Base-by-base conservation (phyloP, 2,329 filamentous ascomycete species). In the Emydomyces testavorans region DNA sequence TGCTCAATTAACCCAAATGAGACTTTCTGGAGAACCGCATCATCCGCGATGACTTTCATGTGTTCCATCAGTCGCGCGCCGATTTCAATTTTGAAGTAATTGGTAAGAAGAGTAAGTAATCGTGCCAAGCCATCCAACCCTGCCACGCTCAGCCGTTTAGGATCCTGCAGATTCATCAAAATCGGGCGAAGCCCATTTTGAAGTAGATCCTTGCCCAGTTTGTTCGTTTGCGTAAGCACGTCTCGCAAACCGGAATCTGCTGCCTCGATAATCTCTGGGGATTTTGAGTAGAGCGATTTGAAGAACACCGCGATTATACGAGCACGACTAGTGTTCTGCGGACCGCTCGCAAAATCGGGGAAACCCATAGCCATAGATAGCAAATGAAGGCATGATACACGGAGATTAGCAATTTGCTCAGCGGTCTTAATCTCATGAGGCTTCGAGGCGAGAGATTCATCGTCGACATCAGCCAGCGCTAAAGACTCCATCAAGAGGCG, bases 41-140 rank as follows among this genome's bases (percentile, higher is more conserved):
- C 77, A 50, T 95, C 88, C 1, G 90, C 89, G 54, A 98, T 88
- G 8, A 82, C 78, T 61, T 90, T 90, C 66, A 95, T 83, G 58
- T 98, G 92, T 54, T 96, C 90, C 7, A 99, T 73, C n/a, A 99
- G 70, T 20, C 92, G 79, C 18, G 86, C 79, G 5, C 92, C 93
- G 46, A 99, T 98, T 62, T 98, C 92, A 0, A 96, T 89, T 67
- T 98, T 99, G 69, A 99, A 99, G 64, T 98, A 98, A 51, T 92
- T 96, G 0, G 90, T 98, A 15, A 99, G 72, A 1, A 99, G 74
- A 54, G 92, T 90, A 51, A 99, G 68, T 1, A 99, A 74, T 32
- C 90, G 80, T 15, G 89, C 89, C 26, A 99, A 71, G 21, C 94
- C 94, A 62, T 96, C 89, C 3, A 99, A 72, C 2, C 89, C 89